Conservation (phyloP, 1,284 basidiomycete species). For the Sanghuangporus sanghuang region DNA sequence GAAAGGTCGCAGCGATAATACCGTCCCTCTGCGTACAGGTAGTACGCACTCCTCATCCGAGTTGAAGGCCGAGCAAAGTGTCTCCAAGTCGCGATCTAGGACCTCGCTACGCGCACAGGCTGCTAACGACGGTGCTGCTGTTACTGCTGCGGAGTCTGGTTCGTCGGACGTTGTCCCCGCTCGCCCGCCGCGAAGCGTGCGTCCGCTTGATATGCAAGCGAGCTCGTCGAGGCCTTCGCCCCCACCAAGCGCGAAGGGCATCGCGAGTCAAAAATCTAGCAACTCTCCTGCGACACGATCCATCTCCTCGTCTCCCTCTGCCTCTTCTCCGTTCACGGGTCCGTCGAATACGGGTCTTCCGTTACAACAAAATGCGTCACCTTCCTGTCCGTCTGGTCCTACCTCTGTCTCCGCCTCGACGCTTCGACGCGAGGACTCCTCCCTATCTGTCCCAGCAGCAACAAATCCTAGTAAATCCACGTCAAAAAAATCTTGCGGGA, state of each 20-base stretch:
- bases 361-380: neutral
- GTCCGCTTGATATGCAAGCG: neutral
- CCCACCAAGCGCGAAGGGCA: neutral
- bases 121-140: neutral
- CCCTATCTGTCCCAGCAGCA: neutral
- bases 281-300: neutral
- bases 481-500: constrained; percentile 4
- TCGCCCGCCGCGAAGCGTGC: neutral
- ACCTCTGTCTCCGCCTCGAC: neutral
- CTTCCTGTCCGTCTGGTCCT: neutral
- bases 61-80: constrained; percentile 1
- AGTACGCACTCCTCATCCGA: constrained; percentile 12
- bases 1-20: neutral
- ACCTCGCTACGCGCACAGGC: neutral
- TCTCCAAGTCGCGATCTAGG: constrained; percentile 1
- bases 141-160: neutral
- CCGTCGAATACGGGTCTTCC: neutral
- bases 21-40: too few relatives aligned
- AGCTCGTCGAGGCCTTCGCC: neutral
- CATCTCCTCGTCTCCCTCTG: constrained; percentile 3
- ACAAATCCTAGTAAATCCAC: neutral
- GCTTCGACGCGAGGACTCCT: neutral
- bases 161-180: neutral
- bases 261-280: neutral
- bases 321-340: constrained; percentile 4